These are phyloP conservation scores for Lolium multiflorum DNA, from an alignment of 176 grass and related monocot species.

Conservation along the genomic window DNA sequence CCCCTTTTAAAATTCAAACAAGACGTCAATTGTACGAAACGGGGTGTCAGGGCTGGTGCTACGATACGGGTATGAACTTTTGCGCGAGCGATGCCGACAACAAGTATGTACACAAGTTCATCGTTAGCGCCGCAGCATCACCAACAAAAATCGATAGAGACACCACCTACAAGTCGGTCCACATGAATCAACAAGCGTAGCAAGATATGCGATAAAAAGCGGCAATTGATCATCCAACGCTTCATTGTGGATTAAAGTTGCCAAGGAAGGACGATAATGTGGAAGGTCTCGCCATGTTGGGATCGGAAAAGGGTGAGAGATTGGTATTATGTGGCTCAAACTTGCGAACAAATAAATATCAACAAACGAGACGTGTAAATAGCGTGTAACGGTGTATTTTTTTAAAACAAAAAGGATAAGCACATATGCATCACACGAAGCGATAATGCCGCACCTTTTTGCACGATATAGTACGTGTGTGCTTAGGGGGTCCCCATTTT, in stretches of 20 bases:
- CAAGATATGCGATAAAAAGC: slow-evolving; percentile 46
- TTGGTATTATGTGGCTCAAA: slow-evolving; percentile 60
- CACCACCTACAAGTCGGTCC: slow-evolving; percentile 8
- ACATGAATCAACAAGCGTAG: neutral
- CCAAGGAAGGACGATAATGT: neutral
- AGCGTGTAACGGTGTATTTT: slow-evolving; percentile 34
- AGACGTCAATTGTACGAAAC: neutral
- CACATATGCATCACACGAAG: slow-evolving; percentile 40
- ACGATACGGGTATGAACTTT: neutral
- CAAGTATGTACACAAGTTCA: neutral
- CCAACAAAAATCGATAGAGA: slow-evolving; percentile 25
- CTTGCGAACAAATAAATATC: slow-evolving; percentile 62
- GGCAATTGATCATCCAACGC: neutral
- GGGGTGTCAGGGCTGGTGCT: neutral
- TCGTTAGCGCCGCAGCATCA: neutral
- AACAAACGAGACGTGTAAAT: slow-evolving; percentile 14
- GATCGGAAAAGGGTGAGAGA: slow-evolving; percentile 39
- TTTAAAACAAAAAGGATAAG: slow-evolving; percentile 40
- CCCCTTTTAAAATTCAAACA: neutral
- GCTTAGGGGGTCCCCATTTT: slow-evolving; percentile 28
- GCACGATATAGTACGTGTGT: neutral
- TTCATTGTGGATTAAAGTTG: slow-evolving; percentile 28
- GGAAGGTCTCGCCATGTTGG: slow-evolving; percentile 31
- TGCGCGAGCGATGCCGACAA: neutral
- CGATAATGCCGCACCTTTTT: slow-evolving; percentile 45